These are phyloP conservation scores for Saccharomyces eubayanus DNA, from an alignment of 805 yeast species.

Conservation along the genomic window DNA sequence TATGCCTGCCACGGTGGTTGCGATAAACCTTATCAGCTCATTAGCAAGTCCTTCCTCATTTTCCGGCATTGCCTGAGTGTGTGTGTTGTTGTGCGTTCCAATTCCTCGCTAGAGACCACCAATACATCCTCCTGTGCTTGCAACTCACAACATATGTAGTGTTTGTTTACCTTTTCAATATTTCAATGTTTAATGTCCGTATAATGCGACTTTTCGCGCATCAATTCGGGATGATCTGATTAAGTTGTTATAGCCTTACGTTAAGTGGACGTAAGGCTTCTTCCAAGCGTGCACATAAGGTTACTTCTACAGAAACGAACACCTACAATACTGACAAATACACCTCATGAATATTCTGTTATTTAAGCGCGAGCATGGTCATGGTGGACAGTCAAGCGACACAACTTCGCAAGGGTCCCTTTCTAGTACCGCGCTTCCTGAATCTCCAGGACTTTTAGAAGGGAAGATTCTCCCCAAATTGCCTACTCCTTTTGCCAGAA, in stretches of 20 bases:
- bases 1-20: neutral
- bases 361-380: neutral
- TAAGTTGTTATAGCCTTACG: neutral
- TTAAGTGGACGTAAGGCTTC: neutral
- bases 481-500: slow-evolving; percentile 19
- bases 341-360: neutral
- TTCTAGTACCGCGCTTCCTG: neutral
- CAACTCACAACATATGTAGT: neutral
- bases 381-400: neutral
- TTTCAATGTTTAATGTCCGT: neutral
- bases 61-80: neutral
- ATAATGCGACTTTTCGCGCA: neutral
- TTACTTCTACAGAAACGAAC: too few relatives aligned
- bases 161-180: neutral
- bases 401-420: neutral
- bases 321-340: neutral
- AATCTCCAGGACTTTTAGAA: neutral
- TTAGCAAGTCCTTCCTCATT: neutral
- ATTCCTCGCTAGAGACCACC: neutral
- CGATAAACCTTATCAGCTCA: slow-evolving; percentile 1
- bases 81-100: neutral
- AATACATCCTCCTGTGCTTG: neutral
- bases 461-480: slow-evolving; percentile 1
- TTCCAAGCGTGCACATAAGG: too few relatives aligned
- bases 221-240: neutral